Conservation (phyloP, 306 rosid species). For the Corylus heterophylla region DNA sequence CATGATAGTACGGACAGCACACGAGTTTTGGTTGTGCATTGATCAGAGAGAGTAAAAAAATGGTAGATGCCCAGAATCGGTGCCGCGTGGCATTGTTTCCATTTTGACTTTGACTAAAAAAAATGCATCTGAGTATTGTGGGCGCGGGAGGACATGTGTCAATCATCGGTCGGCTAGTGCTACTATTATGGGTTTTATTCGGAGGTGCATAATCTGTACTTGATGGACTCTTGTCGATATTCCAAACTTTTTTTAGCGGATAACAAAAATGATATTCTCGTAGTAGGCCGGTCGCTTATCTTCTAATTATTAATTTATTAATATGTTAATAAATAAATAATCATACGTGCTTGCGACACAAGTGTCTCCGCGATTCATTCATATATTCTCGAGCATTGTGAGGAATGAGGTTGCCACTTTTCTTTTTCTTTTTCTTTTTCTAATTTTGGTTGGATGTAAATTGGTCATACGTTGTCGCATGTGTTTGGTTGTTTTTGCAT, state of each 20-base stretch:
- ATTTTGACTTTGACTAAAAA: neutral
- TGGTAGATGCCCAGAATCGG: neutral
- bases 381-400: neutral
- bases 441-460: neutral
- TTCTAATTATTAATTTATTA: neutral
- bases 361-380: no score
- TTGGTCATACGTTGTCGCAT: neutral
- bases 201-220: neutral
- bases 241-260: neutral
- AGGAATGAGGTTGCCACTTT: neutral
- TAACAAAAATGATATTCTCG: neutral
- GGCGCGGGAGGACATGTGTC: neutral
- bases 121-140: neutral
- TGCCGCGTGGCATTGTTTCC: slow-evolving; percentile 25
- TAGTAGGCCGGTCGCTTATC: neutral
- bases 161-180: no score
- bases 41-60: slow-evolving; percentile 1
- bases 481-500: no score
- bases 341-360: no score
- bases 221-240: no score
- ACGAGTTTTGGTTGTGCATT: neutral
- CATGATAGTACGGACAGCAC: neutral
- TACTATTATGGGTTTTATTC: neutral
- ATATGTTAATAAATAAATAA: no score
- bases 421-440: no score